A percentile compares a stretch with the other conserved stretches of the same genome.
These are phyloP conservation scores for Amanita inopinata DNA, from an alignment of 768 basidiomycete genomes.

Conservation along the genomic window DNA sequence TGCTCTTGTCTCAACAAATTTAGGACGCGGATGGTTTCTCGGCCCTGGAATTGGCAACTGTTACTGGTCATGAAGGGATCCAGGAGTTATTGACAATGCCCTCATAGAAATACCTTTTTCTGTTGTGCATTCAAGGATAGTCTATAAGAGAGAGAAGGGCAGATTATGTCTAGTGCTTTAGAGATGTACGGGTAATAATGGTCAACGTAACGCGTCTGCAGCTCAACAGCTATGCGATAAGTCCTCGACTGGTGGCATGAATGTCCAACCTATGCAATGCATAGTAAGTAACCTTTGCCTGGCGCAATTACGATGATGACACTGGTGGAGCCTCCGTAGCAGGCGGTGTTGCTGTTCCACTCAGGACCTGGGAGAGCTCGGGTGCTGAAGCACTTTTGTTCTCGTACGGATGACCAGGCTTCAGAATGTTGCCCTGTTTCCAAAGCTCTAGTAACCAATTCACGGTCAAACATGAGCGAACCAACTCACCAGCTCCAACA, in stretches of 20 bases:
- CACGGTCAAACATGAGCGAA: slow-evolving; percentile 7
- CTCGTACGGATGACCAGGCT: slow-evolving; percentile 47
- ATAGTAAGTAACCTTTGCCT: too few species aligned
- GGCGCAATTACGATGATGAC: background rate
- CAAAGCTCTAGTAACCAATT: background rate
- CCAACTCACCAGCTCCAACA: slow-evolving; percentile 68
- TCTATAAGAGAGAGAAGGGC: background rate
- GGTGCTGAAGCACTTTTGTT: slow-evolving; percentile 1
- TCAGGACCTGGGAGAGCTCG: background rate
- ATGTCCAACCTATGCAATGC: too few species aligned
- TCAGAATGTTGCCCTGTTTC: slow-evolving; percentile 50
- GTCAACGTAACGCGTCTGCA: too few species aligned
- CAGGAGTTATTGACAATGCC: slow-evolving; percentile 16
- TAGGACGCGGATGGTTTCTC: slow-evolving; percentile 64
- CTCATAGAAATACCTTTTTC: background rate
- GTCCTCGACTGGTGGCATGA: too few species aligned
- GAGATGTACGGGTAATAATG: too few species aligned
- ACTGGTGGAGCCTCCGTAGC: background rate
- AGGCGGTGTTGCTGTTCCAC: background rate
- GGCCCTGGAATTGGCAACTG: slow-evolving; percentile 47
- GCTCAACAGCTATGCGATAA: too few species aligned
- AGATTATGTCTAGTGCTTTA: too few species aligned
- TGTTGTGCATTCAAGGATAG: background rate
- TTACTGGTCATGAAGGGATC: slow-evolving; percentile 49
- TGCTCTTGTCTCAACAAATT: background rate